phyloP scores from a whole-genome alignment of 148 eudicot species.

The Silene latifolia region DNA sequence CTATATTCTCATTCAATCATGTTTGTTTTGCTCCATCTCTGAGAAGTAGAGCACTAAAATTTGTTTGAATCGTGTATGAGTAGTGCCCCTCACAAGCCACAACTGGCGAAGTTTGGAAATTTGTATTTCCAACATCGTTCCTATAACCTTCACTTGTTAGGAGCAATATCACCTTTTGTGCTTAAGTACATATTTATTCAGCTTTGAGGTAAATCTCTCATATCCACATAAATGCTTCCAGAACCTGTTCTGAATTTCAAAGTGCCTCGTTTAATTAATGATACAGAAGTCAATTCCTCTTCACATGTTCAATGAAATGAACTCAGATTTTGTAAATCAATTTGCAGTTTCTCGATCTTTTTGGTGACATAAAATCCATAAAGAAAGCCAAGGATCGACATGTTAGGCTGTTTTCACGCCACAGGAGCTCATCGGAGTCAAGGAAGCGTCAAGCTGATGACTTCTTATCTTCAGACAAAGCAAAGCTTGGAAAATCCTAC shows the following conservation, averaged over 20 bases:
- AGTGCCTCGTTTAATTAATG: background rate
- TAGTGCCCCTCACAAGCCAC: background rate
- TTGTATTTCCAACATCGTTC: background rate
- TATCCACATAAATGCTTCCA: background rate
- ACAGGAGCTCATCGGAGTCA: constrained; percentile 60
- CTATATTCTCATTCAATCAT: background rate
- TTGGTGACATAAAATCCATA: constrained; percentile 69
- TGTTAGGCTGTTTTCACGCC: constrained; percentile 68
- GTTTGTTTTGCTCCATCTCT: background rate
- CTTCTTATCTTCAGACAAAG: constrained; percentile 66
- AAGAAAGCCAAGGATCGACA: constrained; percentile 89
- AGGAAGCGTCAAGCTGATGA: constrained; percentile 94
- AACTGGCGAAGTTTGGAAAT: background rate
- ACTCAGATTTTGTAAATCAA: constrained; percentile 3
- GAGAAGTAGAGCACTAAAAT: background rate
- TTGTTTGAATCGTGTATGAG: background rate
- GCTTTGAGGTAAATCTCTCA: background rate
- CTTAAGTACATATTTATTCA: background rate
- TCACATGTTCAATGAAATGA: background rate
- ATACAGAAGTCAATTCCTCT: background rate
- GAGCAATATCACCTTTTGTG: background rate
- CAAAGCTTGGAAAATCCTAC: constrained; percentile 66
- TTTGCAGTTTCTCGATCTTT: constrained; percentile 87
- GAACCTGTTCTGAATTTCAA: background rate
- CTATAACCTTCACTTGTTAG: background rate